Evolutionary conservation across 139 green algal species (phyloP).

Genomic region (Chloropicon primus): DNA sequence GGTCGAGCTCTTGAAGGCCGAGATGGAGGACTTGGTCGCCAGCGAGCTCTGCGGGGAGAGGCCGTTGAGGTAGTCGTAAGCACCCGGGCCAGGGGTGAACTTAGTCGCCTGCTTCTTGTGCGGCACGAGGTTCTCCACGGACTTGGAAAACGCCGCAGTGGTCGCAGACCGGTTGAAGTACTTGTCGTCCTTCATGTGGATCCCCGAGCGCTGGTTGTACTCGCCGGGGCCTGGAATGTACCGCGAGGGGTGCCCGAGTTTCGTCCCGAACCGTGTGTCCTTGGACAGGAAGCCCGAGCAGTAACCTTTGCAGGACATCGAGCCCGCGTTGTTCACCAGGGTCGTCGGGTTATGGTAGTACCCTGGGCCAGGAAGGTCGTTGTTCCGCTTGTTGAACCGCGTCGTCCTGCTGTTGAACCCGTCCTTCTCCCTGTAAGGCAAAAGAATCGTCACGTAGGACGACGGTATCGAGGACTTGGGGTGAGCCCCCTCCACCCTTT

Average conservation of each 20-base stretch:
- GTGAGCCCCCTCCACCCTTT: neutral
- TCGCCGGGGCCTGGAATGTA: neutral
- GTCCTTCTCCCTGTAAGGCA: slow-evolving; percentile 2
- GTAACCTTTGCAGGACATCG: neutral
- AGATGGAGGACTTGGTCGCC: neutral
- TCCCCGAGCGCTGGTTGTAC: neutral
- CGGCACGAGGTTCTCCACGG: neutral
- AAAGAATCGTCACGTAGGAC: slow-evolving; percentile 1
- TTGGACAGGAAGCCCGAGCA: slow-evolving; percentile 2
- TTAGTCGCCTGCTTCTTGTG: neutral
- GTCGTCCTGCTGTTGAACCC: slow-evolving; percentile 6
- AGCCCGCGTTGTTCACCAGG: slow-evolving; percentile 2
- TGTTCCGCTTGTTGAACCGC: slow-evolving; percentile 1
- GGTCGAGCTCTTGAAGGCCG: neutral
- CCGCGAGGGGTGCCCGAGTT: neutral
- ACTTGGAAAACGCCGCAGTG: slow-evolving; percentile 1
- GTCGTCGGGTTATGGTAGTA: slow-evolving; percentile 1
- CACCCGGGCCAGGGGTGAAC: neutral
- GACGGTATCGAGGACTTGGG: slow-evolving; percentile 3
- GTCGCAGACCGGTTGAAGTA: slow-evolving; percentile 5
- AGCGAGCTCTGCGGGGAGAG: neutral
- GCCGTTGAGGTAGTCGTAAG: neutral
- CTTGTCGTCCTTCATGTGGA: neutral
- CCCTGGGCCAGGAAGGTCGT: neutral
- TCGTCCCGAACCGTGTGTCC: neutral